Base-by-base conservation (phyloP, 139 green algal genomes). In the Ettlia oleoabundans region DNA sequence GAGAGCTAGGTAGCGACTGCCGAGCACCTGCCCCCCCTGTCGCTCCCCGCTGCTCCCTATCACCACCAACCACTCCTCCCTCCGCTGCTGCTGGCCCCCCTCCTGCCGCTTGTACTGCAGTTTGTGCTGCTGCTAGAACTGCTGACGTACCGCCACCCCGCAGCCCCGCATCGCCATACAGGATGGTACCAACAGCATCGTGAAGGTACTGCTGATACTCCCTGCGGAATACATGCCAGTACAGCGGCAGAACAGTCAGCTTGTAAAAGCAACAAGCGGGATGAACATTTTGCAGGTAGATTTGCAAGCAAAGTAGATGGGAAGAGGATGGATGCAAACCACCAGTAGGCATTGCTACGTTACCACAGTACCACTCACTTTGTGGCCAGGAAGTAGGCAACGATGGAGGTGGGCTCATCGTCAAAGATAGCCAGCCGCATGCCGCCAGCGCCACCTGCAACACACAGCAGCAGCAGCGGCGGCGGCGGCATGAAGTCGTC, bases 381-480 rank as follows among this genome's bases (percentile, higher is more conserved):
- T 22, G 87, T 92, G n/a, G 88, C 88, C 43, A 98, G 82, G n/a
- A 89, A 90, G 84, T 96, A 95, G 22, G 94, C 90, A 35, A 96
- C 88, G 33, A 96, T 88, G 53, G 90, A 95, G 42, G 93, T 96
- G 19, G 93, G 93, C 86, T 98, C 94, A 7, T 81, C 70, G 42
- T 96, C 92, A 83, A 90, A 93, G 0, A 96, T 77, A 6, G 89
- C 85, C 22, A 96, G 82, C 5, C 93, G 76, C 18, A 79, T 73
- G 33, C 91, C 90, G 51, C 88, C 86, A 7, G 90, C 85, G 19
- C 91, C 90, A 6, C 80, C 40, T n/a, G n/a, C n/a, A n/a, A n/a
- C n/a, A n/a, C n/a, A n/a, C n/a, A n/a, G n/a, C n/a, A n/a, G n/a
- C n/a, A n/a, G n/a, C n/a, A n/a, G n/a, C n/a, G n/a, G n/a, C n/a